phyloP scores from a whole-genome alignment of 2,329 filamentous ascomycete species.

The Aspergillus cejpii region DNA sequence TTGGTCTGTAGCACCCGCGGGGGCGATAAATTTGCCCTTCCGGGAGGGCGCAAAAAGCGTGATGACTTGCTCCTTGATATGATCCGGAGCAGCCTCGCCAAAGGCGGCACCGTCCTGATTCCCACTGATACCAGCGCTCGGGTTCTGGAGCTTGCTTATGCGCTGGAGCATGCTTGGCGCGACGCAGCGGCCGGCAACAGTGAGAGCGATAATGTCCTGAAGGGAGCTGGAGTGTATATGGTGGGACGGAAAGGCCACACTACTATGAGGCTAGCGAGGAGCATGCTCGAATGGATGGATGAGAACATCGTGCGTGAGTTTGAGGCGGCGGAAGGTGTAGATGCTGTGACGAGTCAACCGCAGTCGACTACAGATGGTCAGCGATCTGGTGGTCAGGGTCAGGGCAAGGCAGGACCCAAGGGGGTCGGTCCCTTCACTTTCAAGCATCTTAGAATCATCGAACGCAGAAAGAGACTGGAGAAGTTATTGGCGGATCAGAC shows the following conservation, averaged over 20 bases:
- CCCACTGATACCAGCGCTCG: conserved; percentile 94
- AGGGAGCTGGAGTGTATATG: conserved; percentile 61
- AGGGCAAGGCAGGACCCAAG: conserved; percentile 38
- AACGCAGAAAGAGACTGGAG: conserved; percentile 72
- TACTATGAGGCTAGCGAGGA: conserved; percentile 82
- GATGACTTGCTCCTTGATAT: conserved; percentile 81
- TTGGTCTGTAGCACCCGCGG: conserved; percentile 86
- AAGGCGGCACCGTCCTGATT: conserved; percentile 85
- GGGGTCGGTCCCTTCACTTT: conserved; percentile 77
- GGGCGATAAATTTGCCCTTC: conserved; percentile 61
- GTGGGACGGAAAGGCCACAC: conserved; percentile 80
- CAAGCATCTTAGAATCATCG: conserved; percentile 72
- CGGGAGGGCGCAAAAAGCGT: conserved; percentile 68
- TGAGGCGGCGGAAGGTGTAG: conserved; percentile 53
- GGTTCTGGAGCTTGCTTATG: conserved; percentile 82
- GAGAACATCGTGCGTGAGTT: conserved; percentile 90
- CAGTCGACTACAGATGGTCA: conserved; percentile 41
- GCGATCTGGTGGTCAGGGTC: conserved; percentile 26
- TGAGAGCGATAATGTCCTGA: conserved; percentile 47
- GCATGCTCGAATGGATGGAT: conserved; percentile 99
- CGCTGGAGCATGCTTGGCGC: conserved; percentile 88
- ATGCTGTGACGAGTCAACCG: conserved; percentile 31
- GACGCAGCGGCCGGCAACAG: conserved; percentile 49
- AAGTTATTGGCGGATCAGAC: conserved; percentile 53
- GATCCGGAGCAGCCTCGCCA: conserved; percentile 68